Evolutionary conservation across 768 basidiomycete genomes (phyloP), one percentile per base, ranked within the genome.

Genomic region (Lentinus brumalis): DNA sequence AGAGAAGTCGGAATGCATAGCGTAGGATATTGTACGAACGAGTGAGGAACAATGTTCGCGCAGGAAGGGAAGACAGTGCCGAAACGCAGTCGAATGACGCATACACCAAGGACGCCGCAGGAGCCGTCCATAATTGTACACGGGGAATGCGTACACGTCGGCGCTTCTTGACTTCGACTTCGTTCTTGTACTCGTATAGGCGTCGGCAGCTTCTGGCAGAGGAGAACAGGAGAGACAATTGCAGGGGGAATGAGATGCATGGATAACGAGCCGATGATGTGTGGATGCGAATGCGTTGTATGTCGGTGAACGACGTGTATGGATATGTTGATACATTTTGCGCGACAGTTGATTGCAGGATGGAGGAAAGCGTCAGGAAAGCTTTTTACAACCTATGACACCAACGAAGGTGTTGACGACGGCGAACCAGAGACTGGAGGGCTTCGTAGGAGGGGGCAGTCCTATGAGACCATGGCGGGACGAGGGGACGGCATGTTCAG

Each of bases 271-370:
- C 47, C 62, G 62, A 71, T 76, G 74, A 73, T 74, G 70, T 66
- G 61, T 41, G 59, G 62, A 63, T 67, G 68, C 70, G 63, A 69
- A 65, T 74, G 86, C 81, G 75, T 79, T 82, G 82, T 83, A 75
- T 71, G 71, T 78, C 75, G 76, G 69, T 64, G 65, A 42, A 54
- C 76, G 78, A 86, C 82, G 79, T 85, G 84, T 86, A 81, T 84
- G 76, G 21, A 73, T 84, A 83, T 88, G 73, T 73, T 82, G 71
- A 70, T 92, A 92, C 90, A 92, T 90, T 91, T 92, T 91, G 85
- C 66, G 69, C 76, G 75, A 78, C 75, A 77, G 60, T 40, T 56
- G 41, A 56, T 62, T 70, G 71, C 69, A 65, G 60, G 57, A 62
- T 18, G 63, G 60, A 46, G 54, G 62, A 63, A 54, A 63, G 62